A percentile compares a stretch with the other conserved stretches of the same genome.
These are phyloP conservation scores for Oidium heveae DNA, from an alignment of 2,329 filamentous ascomycete species.

Conservation along the genomic window DNA sequence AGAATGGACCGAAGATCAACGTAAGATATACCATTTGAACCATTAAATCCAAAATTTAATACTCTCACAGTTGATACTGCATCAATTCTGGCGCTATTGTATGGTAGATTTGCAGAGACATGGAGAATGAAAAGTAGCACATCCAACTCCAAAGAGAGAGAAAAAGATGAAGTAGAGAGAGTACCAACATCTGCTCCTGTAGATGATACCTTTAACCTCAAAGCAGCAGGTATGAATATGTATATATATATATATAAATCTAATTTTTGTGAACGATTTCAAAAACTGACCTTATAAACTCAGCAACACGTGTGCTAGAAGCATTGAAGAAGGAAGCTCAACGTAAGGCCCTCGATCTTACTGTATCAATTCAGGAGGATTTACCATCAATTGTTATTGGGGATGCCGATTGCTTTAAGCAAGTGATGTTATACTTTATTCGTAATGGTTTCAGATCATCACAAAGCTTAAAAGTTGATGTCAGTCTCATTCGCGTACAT, in stretches of 20 bases:
- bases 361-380: conserved; percentile 5
- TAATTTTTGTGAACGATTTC: no score
- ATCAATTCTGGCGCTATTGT: conserved; percentile 6
- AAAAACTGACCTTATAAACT: not conserved
- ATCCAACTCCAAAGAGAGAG: not conserved
- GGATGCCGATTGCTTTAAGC: conserved; percentile 6
- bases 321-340: conserved; percentile 4
- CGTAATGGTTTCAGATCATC: conserved; percentile 6
- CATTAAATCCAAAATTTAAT: not conserved
- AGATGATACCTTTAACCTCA: conserved; percentile 1
- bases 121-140: conserved; percentile 7
- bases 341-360: conserved; percentile 6
- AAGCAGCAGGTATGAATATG: not conserved
- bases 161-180: not conserved
- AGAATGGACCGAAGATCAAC: conserved; percentile 9
- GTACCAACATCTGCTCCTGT: not conserved
- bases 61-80: conserved; percentile 6
- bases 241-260: not conserved
- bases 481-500: conserved; percentile 3
- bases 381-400: conserved; percentile 8
- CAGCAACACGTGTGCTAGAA: conserved; percentile 1
- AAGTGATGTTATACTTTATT: conserved; percentile 7
- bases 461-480: conserved; percentile 8
- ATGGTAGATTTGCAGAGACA: conserved; percentile 9
- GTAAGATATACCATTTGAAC: not conserved